A percentile compares a stretch with the other conserved stretches of the same genome.
These are phyloP conservation scores for Pleurotus giganteus DNA, from an alignment of 768 basidiomycete genomes.

Conservation along the genomic window DNA sequence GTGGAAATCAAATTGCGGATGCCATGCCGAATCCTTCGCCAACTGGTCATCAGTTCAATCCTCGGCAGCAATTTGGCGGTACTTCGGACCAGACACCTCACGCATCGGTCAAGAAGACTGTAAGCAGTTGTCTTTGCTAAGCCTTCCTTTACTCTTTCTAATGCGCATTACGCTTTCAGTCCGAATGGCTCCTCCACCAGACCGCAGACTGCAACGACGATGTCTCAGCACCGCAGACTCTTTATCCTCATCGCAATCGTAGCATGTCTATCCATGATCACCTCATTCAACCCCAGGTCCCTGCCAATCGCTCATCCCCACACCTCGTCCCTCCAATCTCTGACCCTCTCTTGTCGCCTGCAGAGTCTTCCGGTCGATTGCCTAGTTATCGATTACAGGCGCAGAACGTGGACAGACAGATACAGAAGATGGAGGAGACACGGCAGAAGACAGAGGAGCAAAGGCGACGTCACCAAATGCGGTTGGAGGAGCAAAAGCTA, in stretches of 20 bases:
- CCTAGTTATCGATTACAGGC: constrained; percentile 11
- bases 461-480: constrained; percentile 18
- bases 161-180: neutral
- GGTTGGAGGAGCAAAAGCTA: constrained; percentile 13
- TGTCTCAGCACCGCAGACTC: neutral
- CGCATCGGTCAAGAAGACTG: constrained; percentile 1
- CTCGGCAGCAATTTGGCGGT: constrained; percentile 12
- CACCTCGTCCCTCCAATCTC: neutral
- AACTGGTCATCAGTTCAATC: constrained; percentile 2
- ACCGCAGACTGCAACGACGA: neutral
- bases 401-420: constrained; percentile 12
- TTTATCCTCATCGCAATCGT: constrained; percentile 3
- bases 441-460: constrained; percentile 18
- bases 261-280: constrained; percentile 9
- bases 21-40: constrained; percentile 4
- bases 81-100: constrained; percentile 6
- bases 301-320: neutral
- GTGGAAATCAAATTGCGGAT: neutral
- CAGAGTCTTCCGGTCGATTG: neutral
- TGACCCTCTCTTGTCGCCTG: neutral
- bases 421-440: constrained; percentile 12
- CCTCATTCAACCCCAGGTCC: neutral
- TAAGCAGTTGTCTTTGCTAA: neutral
- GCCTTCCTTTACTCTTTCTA: neutral
- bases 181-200: neutral